These are phyloP conservation scores for Echeveria elegans DNA, from an alignment of 164 flowering plant genomes.

Conservation along the genomic window DNA sequence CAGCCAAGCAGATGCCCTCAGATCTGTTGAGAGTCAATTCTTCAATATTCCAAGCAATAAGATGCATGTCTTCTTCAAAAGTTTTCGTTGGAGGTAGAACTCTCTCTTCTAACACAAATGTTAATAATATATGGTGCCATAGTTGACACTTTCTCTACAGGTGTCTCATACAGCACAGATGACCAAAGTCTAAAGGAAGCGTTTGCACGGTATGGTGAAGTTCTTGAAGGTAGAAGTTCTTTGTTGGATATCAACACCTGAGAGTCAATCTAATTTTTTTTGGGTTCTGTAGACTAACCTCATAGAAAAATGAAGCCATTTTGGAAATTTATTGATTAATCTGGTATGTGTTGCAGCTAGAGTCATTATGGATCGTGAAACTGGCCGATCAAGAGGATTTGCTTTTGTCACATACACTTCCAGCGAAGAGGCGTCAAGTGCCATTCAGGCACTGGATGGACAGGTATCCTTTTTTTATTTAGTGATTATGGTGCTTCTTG, in stretches of 20 bases:
- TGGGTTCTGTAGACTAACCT: not conserved
- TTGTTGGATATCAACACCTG: not conserved
- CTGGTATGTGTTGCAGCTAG: slow-evolving; percentile 21
- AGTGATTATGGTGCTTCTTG: not conserved
- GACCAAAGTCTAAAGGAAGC: slow-evolving; percentile 36
- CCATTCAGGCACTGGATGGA: slow-evolving; percentile 50
- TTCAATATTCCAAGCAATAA: slow-evolving; percentile 32
- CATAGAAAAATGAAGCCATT: not conserved
- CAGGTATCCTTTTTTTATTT: slow-evolving; percentile 21
- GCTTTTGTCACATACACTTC: slow-evolving; percentile 36
- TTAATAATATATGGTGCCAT: no score
- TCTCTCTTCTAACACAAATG: no score
- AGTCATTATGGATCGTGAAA: slow-evolving; percentile 39
- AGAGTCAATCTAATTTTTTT: not conserved
- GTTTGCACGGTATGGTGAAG: slow-evolving; percentile 51
- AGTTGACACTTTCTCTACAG: slow-evolving; percentile 17
- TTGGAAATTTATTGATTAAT: not conserved
- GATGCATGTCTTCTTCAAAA: slow-evolving; percentile 51
- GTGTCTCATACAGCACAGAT: slow-evolving; percentile 36
- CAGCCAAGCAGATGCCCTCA: slow-evolving; percentile 19
- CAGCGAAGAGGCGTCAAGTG: slow-evolving; percentile 37
- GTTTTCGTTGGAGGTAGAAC: slow-evolving; percentile 46
- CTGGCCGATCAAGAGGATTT: slow-evolving; percentile 52
- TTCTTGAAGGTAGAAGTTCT: slow-evolving; percentile 32
- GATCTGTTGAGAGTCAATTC: slow-evolving; percentile 22